Conservation (phyloP, 768 basidiomycete genomes). For the Rubroboletus satanas region DNA sequence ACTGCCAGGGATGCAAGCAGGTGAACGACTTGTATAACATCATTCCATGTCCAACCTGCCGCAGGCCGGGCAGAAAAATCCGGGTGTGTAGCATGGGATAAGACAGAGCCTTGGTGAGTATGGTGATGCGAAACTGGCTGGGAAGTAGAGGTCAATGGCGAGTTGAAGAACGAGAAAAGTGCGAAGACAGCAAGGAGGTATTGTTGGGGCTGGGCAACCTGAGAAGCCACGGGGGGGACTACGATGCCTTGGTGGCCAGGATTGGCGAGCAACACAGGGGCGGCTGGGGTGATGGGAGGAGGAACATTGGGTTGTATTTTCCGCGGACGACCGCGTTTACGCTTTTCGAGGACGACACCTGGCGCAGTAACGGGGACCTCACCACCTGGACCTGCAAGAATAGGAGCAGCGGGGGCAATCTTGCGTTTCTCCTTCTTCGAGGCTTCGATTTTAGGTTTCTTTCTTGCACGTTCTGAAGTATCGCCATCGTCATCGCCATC, state of each 20-base stretch:
- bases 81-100: constrained; percentile 36
- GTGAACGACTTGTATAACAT: constrained; percentile 61
- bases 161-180: constrained; percentile 83
- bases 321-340: constrained; percentile 80
- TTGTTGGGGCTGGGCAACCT: constrained; percentile 39
- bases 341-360: constrained; percentile 57
- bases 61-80: constrained; percentile 16
- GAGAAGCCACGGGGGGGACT: constrained; percentile 12
- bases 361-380: constrained; percentile 26
- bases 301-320: constrained; percentile 57
- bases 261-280: constrained; percentile 15
- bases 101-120: constrained; percentile 56
- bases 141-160: constrained; percentile 51
- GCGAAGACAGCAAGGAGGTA: constrained; percentile 82
- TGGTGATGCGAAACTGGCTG: constrained; percentile 35
- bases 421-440: constrained; percentile 42
- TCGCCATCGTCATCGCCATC: constrained; percentile 38
- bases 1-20: constrained; percentile 62
- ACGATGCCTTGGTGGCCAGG: constrained; percentile 15
- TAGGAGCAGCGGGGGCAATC: constrained; percentile 30
- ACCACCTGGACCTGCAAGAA: constrained; percentile 22
- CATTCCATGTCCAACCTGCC: constrained; percentile 43
- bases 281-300: constrained; percentile 27
- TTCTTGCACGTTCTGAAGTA: constrained; percentile 50
- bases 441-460: constrained; percentile 52